A percentile compares a stretch with the other conserved stretches of the same genome.
Conservation (phyloP, 805 yeast genomes). For the Vanderwaltozyma tropicalis region DNA sequence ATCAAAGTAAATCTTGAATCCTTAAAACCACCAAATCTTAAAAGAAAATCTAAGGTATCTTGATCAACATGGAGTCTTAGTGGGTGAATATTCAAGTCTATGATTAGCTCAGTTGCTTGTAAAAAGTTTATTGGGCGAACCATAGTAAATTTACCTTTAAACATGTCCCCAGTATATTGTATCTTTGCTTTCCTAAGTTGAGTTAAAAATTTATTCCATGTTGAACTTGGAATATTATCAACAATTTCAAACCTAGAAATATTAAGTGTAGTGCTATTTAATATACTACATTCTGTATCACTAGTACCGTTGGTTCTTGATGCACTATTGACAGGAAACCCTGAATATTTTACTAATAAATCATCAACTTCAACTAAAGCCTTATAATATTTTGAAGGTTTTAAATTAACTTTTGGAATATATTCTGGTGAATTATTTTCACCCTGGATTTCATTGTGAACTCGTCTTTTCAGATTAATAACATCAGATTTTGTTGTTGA, state of each 20-base stretch:
- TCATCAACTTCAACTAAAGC: conserved; percentile 44
- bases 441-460: conserved; percentile 43
- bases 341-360: conserved; percentile 37
- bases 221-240: conserved; percentile 77
- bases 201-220: conserved; percentile 80
- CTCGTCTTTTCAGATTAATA: conserved; percentile 36
- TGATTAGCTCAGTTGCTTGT: conserved; percentile 57
- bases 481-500: conserved; percentile 43
- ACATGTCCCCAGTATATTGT: conserved; percentile 53
- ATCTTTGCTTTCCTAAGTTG: conserved; percentile 58
- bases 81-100: conserved; percentile 52
- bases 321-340: conserved; percentile 16
- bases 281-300: neutral
- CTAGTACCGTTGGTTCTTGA: neutral
- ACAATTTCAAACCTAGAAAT: conserved; percentile 48
- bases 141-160: conserved; percentile 37
- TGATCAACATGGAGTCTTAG: conserved; percentile 82
- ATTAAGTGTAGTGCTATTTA: conserved; percentile 33
- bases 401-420: conserved; percentile 43
- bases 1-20: conserved; percentile 56
- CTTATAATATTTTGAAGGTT: conserved; percentile 55
- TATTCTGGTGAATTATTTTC: conserved; percentile 16
- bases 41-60: conserved; percentile 78
- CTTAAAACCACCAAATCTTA: conserved; percentile 71
- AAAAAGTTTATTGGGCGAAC: conserved; percentile 54